Conservation (phyloP, 192 early-diverging fungal species). For the Rhizoclosmatium sp. region DNA sequence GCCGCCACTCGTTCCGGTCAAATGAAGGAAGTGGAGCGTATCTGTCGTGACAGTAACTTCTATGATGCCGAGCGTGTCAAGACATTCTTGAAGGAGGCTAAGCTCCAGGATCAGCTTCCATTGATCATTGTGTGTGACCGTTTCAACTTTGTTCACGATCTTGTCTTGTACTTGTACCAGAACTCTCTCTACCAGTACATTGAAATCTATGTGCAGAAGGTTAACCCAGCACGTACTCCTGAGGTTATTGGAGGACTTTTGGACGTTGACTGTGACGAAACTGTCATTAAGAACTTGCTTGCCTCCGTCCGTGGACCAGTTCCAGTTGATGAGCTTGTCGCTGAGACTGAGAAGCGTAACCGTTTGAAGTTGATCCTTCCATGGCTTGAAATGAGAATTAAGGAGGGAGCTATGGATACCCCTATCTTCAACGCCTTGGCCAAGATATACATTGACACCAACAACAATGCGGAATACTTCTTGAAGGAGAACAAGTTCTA, state of each 20-base stretch:
- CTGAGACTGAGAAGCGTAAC: constrained; percentile 96
- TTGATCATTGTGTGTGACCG: constrained; percentile 99
- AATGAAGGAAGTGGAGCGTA: constrained; percentile 96
- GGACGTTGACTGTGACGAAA: constrained; percentile 98
- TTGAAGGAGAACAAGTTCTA: constrained; percentile 87
- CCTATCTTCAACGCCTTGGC: constrained; percentile 97
- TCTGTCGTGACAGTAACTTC: constrained; percentile 94
- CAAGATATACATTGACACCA: constrained; percentile 99
- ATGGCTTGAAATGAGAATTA: constrained; percentile 90
- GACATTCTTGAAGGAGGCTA: constrained; percentile 98
- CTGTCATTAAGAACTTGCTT: constrained; percentile 88
- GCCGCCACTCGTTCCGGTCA: constrained; percentile 92
- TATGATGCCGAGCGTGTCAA: constrained; percentile 99
- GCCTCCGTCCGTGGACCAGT: constrained; percentile 82
- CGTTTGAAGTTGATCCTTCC: constrained; percentile 93
- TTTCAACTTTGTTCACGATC: constrained; percentile 95
- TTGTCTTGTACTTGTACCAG: constrained; percentile 95
- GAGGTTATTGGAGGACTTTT: constrained; percentile 95
- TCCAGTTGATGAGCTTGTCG: constrained; percentile 85
- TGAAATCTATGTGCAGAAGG: constrained; percentile 99
- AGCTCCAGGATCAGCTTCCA: constrained; percentile 94
- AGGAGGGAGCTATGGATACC: constrained; percentile 87
- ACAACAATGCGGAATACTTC: constrained; percentile 97
- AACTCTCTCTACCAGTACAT: constrained; percentile 95
- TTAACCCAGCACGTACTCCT: constrained; percentile 93